Evolutionary conservation across 768 basidiomycete genomes (phyloP).

Genomic region (Lentinula lateritia): DNA sequence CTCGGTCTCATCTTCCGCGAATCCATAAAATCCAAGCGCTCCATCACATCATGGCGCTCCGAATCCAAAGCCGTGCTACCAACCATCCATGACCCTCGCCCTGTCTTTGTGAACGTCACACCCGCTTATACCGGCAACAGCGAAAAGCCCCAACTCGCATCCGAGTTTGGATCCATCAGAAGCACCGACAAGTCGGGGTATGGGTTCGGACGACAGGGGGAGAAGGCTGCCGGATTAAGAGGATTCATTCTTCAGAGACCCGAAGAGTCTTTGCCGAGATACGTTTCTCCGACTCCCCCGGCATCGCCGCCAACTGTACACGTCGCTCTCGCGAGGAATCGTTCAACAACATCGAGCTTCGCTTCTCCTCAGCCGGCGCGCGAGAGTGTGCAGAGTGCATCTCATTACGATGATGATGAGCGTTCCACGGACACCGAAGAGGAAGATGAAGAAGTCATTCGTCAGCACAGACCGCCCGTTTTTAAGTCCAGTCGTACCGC

Average conservation of each 20-base stretch:
- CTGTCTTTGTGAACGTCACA: conserved; percentile 29
- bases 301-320: conserved; percentile 10
- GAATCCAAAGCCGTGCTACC: conserved; percentile 44
- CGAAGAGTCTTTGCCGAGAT: conserved; percentile 56
- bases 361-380: conserved; percentile 7
- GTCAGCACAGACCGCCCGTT: neutral
- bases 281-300: conserved; percentile 32
- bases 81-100: conserved; percentile 28
- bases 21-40: conserved; percentile 55
- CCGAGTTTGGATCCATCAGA: conserved; percentile 9
- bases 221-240: conserved; percentile 62
- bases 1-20: conserved; percentile 69
- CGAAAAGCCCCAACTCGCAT: conserved; percentile 13
- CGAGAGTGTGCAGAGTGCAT: neutral
- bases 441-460: conserved; percentile 1
- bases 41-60: conserved; percentile 59
- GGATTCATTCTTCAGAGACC: conserved; percentile 43
- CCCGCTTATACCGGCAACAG: conserved; percentile 23
- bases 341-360: conserved; percentile 13
- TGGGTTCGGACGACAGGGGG: conserved; percentile 78
- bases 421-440: conserved; percentile 5
- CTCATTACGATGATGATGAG: conserved; percentile 6
- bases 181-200: conserved; percentile 39
- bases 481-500: conserved; percentile 10
- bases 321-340: conserved; percentile 1